Percentiles rank a stretch among this genome's conserved stretches.
These are phyloP conservation scores for Dunaliella primolecta DNA, from an alignment of 139 green algal species.

Conservation along the genomic window DNA sequence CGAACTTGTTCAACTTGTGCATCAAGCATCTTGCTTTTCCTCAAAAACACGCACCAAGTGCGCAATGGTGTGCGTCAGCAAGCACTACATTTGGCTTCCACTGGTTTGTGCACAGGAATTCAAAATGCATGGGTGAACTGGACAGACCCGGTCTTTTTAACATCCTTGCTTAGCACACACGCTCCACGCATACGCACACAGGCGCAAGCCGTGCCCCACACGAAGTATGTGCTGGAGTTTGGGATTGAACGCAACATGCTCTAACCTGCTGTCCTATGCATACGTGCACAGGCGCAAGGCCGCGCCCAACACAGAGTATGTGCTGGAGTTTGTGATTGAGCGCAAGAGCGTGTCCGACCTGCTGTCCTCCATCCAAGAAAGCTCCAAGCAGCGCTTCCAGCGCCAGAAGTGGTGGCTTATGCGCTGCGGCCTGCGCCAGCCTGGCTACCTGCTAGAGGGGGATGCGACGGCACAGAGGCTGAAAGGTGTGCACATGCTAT, in stretches of 20 bases:
- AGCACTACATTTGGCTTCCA: no score
- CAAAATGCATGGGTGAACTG: no score
- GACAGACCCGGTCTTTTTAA: no score
- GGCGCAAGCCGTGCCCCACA: background rate
- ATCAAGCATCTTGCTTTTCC: no score
- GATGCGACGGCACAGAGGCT: constrained; percentile 29
- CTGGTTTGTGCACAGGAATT: no score
- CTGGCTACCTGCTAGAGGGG: constrained; percentile 76
- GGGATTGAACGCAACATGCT: constrained; percentile 65
- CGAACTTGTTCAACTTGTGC: no score
- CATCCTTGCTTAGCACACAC: no score
- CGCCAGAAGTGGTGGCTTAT: constrained; percentile 58
- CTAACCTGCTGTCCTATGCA: constrained; percentile 50
- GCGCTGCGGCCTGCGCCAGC: constrained; percentile 51
- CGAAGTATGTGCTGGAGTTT: constrained; percentile 68
- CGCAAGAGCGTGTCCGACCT: constrained; percentile 72
- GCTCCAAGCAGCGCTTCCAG: constrained; percentile 46
- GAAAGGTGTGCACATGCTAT: background rate
- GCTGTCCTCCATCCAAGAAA: constrained; percentile 46
- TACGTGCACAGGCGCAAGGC: background rate
- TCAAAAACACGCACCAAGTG: no score
- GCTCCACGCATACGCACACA: background rate
- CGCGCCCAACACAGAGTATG: constrained; percentile 31
- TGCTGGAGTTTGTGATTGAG: constrained; percentile 77
- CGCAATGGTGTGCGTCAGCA: no score